phyloP scores from a whole-genome alignment of 1,284 basidiomycete species.

The Ceratobasidium sp. region DNA sequence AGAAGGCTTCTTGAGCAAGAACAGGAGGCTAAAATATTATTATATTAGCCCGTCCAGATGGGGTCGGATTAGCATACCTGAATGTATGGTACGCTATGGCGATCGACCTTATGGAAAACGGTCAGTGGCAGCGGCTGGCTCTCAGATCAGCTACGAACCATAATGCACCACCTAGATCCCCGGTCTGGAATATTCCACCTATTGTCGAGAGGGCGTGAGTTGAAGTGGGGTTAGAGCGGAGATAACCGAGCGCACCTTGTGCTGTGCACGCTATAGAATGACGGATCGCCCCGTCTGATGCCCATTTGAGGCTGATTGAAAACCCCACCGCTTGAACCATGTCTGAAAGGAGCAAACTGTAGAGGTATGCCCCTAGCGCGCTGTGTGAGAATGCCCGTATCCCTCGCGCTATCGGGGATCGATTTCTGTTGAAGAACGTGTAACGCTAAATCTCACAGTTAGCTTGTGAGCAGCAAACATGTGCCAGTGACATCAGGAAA shows the following conservation, averaged over 20 bases:
- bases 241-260: conserved; percentile 4
- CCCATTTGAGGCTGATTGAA: conserved; percentile 23
- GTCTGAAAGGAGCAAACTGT: conserved; percentile 13
- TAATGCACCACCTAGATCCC: conserved; percentile 4
- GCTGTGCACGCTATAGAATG: conserved; percentile 8
- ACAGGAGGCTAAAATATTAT: no score
- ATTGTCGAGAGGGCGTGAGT: not conserved
- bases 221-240: no score
- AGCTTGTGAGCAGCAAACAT: no score
- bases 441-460: no score
- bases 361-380: conserved; percentile 14
- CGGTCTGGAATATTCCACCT: not conserved
- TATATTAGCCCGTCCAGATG: no score
- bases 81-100: not conserved
- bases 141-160: not conserved
- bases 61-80: no score
- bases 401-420: conserved; percentile 4
- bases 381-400: conserved; percentile 20
- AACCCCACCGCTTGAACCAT: conserved; percentile 20
- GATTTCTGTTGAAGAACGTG: not conserved
- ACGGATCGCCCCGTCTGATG: conserved; percentile 4
- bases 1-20: no score
- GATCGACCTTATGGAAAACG: not conserved
- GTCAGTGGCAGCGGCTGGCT: not conserved
- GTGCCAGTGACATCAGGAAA: no score